Base-by-base conservation (phyloP, 305 asterid genomes). In the Fraxinus ornus region DNA sequence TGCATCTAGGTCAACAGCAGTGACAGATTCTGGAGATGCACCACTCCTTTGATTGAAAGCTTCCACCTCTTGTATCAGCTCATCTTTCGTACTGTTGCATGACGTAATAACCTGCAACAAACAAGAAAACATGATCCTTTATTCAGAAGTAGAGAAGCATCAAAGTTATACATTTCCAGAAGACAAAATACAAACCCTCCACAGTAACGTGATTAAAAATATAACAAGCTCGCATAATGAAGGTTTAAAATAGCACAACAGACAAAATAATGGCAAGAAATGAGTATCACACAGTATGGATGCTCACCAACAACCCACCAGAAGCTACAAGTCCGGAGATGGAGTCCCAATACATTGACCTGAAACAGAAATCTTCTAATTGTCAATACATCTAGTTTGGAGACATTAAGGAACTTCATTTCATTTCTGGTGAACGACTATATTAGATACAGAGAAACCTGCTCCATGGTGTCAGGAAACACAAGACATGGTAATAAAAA, bases 331-430 rank as follows among this genome's bases (percentile, higher is more conserved):
- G 93, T 84, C 89, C 90, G 5, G 95, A 89, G 73, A 96, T 85
- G 19, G 98, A 86, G 79, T 94, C 98, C 98, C 98, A 96, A 88
- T 94, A 96, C 97, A 91, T 92, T 21, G 90, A 85, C 97, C 99
- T 96, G 95, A 75, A 84, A 85, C 32, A 72, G 66, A 87, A 24
- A 78, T 44, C 44, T 81, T 68, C 83, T 82, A 75, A 75, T 70
- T 70, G 32, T 41, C 80, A 57, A 57, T 21, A 19, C 68, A 21
- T 57, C 9, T 64, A 10, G 35, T 64, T 22, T 9, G 73, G 35
- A 24, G 73, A 64, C n/a, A 24, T 12, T 9, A 8, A 2, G 33
- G 28, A 64, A 64, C 33, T 62, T 64, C 33, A 64, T 64, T 64
- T 64, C 12, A 21, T 64, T 64, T 64, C 72, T 1, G 5, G 72